Base-by-base conservation (phyloP, 208 protist genomes). In the Wallacemonas sp. region DNA sequence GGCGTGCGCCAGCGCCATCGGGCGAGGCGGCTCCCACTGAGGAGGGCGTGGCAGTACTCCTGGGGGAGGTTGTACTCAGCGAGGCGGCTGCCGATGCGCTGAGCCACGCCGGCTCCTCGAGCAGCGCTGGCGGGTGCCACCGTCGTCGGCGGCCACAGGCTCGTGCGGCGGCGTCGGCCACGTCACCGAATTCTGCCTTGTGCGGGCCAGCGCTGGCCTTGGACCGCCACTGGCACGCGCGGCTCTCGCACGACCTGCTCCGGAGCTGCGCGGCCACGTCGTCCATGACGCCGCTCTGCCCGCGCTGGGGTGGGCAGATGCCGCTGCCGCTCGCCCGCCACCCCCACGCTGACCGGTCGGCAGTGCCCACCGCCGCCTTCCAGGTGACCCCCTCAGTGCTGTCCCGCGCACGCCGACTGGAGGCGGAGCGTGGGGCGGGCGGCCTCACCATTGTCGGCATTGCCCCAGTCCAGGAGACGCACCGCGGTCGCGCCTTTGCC, bases 1-100 rank as follows among this genome's bases (percentile, higher is more conserved):
- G 11, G 7, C 29, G 12, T 18, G 4, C 61, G 22, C 26, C 10
- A 23, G 4, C 61, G 18, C 2, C 44, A 7, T 32, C 61, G 39
- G 20, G 20, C 22, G 14, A 4, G 11, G 22, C 16, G 25, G 26
- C 57, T 11, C 11, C 18, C 20, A 49, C n/a, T 0, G 25, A 8
- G 18, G 29, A 18, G 28, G 39, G 57, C 5, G 63, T 70, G 0
- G 54, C 86, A 2, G 50, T 94, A 16, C 57, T 86, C 57, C 77
- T 94, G 2, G 88, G 88, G 4, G 84, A 89, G 72, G 70, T 89
- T 31, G 71, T 88, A 23, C 65, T 91, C 32, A 73, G 55, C 2
- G 82, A 91, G 11, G 65, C 67, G 2, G 74, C 49, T 1, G 71
- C 79, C 4, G 68, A 33, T 7, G 55, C 41, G 2, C 67, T 90